These are phyloP conservation scores for Trypethelium eluteriae DNA, from an alignment of 495 filamentous ascomycete species.

Conservation along the genomic window DNA sequence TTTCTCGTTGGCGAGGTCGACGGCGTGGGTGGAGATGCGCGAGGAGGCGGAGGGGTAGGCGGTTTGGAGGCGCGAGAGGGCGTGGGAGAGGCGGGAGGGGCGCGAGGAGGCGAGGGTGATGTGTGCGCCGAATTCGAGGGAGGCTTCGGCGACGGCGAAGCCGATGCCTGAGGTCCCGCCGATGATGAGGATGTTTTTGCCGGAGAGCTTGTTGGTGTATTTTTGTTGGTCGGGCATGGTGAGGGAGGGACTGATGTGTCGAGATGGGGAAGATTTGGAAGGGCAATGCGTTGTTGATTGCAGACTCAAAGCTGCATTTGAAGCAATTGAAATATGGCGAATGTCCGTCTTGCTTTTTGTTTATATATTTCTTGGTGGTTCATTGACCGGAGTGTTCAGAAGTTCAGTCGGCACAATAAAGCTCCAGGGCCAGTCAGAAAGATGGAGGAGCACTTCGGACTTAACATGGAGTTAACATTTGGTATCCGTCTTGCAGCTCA, in stretches of 20 bases:
- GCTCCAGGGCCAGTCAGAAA: no score
- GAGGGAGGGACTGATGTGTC: background rate
- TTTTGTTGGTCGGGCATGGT: slow-evolving; percentile 27
- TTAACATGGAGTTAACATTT: background rate
- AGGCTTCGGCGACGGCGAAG: slow-evolving; percentile 34
- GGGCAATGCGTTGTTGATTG: background rate
- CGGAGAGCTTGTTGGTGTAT: slow-evolving; percentile 27
- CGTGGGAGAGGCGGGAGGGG: slow-evolving; percentile 23
- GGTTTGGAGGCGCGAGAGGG: slow-evolving; percentile 23
- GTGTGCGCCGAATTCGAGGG: slow-evolving; percentile 28
- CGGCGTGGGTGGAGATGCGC: slow-evolving; percentile 24
- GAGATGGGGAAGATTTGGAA: background rate
- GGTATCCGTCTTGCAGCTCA: no score
- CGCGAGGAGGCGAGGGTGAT: slow-evolving; percentile 35
- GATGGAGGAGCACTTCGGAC: background rate
- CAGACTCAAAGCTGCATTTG: background rate
- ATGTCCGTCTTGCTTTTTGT: no score
- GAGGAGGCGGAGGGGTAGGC: slow-evolving; percentile 27
- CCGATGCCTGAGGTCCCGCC: slow-evolving; percentile 33
- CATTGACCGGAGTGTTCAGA: no score
- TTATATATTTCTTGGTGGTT: no score
- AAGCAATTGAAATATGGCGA: no score
- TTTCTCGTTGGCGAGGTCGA: slow-evolving; percentile 25
- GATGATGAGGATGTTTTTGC: slow-evolving; percentile 22
- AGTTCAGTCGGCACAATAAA: no score